Conservation (phyloP, 2,329 filamentous ascomycete genomes). For the Fusarium illudens region DNA sequence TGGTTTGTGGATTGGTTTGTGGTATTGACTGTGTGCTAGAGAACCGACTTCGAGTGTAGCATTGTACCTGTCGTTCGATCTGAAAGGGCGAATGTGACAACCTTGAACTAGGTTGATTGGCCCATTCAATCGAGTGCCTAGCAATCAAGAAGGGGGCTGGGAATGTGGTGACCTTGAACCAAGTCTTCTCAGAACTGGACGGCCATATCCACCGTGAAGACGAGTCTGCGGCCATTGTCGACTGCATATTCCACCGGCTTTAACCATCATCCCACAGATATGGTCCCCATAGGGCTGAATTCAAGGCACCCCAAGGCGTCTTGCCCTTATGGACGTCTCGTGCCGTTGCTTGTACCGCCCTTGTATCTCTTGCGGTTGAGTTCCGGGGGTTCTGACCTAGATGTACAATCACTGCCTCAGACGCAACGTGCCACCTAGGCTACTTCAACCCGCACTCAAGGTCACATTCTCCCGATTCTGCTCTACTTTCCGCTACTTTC, state of each 20-base stretch:
- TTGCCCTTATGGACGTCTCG: not conserved
- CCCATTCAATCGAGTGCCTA: not conserved
- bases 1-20: slow-evolving; percentile 2
- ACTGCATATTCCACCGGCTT: slow-evolving; percentile 9
- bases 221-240: not conserved
- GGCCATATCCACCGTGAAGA: slow-evolving; percentile 17
- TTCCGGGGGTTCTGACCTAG: not conserved
- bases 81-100: slow-evolving; percentile 2
- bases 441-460: not conserved
- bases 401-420: not conserved
- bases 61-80: slow-evolving; percentile 10
- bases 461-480: not conserved
- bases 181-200: slow-evolving; percentile 6
- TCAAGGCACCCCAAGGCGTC: slow-evolving; percentile 3
- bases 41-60: slow-evolving; percentile 11
- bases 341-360: slow-evolving; percentile 22
- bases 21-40: slow-evolving; percentile 1
- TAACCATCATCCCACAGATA: slow-evolving; percentile 8
- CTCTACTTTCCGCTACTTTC: not conserved
- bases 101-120: not conserved
- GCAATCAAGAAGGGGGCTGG: slow-evolving; percentile 3
- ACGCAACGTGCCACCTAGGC: slow-evolving; percentile 1
- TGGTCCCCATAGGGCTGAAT: not conserved
- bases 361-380: slow-evolving; percentile 9
- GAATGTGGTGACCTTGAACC: slow-evolving; percentile 13